phyloP scores from a whole-genome alignment of 345 rosid genomes.

The Geranium rotundifolium region DNA sequence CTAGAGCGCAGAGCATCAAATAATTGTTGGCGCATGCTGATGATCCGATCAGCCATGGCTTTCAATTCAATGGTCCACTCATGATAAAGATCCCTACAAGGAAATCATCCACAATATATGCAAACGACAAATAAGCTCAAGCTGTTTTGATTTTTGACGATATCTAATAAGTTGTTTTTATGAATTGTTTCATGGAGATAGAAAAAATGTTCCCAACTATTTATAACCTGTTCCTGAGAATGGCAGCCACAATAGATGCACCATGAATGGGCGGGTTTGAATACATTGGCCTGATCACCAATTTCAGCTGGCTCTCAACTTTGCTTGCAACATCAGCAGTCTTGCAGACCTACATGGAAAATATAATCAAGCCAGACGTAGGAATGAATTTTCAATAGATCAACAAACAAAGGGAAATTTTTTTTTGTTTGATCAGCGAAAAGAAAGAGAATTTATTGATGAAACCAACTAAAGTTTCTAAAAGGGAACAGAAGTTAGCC shows the following conservation, averaged over 20 bases:
- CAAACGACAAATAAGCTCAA: no score
- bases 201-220: not conserved
- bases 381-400: no score
- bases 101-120: not conserved
- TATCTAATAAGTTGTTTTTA: no score
- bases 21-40: slow-evolving; percentile 67
- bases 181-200: not conserved
- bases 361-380: not conserved
- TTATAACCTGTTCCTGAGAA: slow-evolving; percentile 65
- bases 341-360: slow-evolving; percentile 57
- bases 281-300: slow-evolving; percentile 85
- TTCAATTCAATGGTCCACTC: slow-evolving; percentile 79
- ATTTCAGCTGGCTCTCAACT: slow-evolving; percentile 85
- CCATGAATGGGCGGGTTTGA: slow-evolving; percentile 90
- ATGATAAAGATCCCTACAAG: slow-evolving; percentile 37
- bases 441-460: no score
- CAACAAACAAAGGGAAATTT: no score
- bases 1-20: slow-evolving; percentile 46
- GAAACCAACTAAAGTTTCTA: no score
- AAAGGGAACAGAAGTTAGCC: no score
- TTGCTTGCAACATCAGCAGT: slow-evolving; percentile 62
- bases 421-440: no score
- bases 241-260: slow-evolving; percentile 67
- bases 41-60: slow-evolving; percentile 74
- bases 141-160: no score